Base-by-base conservation (phyloP, 192 early-diverging fungal genomes). In the Haplosporangium gracile region DNA sequence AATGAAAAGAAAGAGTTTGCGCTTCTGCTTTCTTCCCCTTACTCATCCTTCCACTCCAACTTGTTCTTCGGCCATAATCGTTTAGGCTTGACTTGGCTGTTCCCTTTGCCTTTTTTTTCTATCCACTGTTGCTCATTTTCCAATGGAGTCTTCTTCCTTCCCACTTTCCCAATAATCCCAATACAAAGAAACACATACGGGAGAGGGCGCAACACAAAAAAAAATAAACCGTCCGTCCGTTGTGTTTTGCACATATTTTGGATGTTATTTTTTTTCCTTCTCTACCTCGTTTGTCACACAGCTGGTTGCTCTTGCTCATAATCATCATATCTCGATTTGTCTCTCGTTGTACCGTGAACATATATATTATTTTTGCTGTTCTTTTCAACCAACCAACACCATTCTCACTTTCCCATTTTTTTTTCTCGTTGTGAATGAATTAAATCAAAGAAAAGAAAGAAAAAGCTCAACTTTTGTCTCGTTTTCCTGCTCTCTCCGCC, bases 291-390 rank as follows among this genome's bases (percentile, higher is more conserved):
- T 65, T 65, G 60, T 32, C 60, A 65, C 60, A 65, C 60, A 65
- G 60, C 29, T 13, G 29, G 29, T 4, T 32, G 55, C 55, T 57
- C 6, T 10, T 32, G 60, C 60, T 65, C 60, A 65, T 65, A 65
- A 65, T 65, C 60, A 32, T 32, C 29, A 65, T 65, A 65, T 65
- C 60, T 65, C 60, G 60, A 32, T 65, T 65, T 65, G 60, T 65
- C 11, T 63, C 22, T 65, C 5, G 26, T 32, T 65, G 1, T 65
- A 51, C 49, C 18, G 5, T 22, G 49, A 51, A 22, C 20, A 22
- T 51, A 22, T 51, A 18, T 53, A 20, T 53, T 53, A 0, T 13
- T 53, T 53, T 53, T 53, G 4, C 51, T 9, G 15, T 6, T 13
- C 60, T 13, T 3, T 11, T 32, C 3, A 26, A 34, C 26, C 26